Base-by-base conservation (phyloP, 2,329 filamentous ascomycete genomes). In the Arthroderma sp. region DNA sequence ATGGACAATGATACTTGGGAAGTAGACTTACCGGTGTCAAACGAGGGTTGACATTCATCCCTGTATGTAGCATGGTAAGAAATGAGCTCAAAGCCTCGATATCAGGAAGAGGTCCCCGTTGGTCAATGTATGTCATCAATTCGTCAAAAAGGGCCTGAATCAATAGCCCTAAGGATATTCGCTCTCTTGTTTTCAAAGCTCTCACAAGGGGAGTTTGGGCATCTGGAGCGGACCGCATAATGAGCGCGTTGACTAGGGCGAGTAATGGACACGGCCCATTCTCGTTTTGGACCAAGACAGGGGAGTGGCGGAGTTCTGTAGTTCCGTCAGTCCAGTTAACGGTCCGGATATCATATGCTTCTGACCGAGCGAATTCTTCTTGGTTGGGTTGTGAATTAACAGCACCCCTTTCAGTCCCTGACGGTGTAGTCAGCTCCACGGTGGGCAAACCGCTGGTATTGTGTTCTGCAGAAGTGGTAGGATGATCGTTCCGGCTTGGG, bases 11-110 rank as follows among this genome's bases (percentile, higher is more conserved):
- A 33, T 31, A 39, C 52, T 29, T 34, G 40, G 33, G 45, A 6
- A 9, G 37, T 29, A 30, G 42, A 38, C 51, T 47, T 55, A 61
- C 72, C 1, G 85, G 74, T 5, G 93, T 73, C 51, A 94, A 91
- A 15, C 83, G 78, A 2, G 91, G 91, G 52, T 98, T 98, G 46
- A 96, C 89, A 56, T 96, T 98, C 85, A 98, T 94, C 33, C 91
- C 91, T 0, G 88, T 96, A 54, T 95, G 86, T 2, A 98, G 68
- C 38, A 85, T 84, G 46, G 91, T 77, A 2, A 98, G 69, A 57
- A 98, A 98, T 5, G 75, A 73, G 60, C 94, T 94, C 1, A 98
- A 71, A 47, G 94, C 88, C 32, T 81, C 76, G 6, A 96, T 82
- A 59, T 96, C 91, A 0, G 89, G 89, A 27, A 96, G 65, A 10